A percentile compares a stretch with the other conserved stretches of the same genome.
Conservation (phyloP, 75 land plant genomes). For the Azolla pinnata region DNA sequence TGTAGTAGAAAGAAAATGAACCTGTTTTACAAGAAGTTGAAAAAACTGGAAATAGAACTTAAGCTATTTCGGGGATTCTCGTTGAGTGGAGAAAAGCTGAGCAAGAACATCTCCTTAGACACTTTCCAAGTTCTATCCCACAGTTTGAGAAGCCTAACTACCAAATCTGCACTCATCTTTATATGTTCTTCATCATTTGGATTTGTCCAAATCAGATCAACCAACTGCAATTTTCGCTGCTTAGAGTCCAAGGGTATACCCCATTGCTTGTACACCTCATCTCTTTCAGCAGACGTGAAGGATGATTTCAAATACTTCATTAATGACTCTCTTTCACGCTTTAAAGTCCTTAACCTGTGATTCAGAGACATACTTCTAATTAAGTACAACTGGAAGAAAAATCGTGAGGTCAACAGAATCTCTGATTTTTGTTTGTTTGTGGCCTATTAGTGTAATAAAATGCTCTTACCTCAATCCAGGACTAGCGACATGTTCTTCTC, state of each 20-base stretch:
- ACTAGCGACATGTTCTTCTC: background rate
- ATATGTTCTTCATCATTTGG: constrained; percentile 46
- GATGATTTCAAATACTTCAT: constrained; percentile 44
- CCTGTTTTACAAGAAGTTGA: too few relatives aligned
- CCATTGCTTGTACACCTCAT: constrained; percentile 42
- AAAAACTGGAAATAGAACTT: too few relatives aligned
- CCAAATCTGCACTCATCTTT: constrained; percentile 44
- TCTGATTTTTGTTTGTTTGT: background rate
- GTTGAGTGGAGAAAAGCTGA: constrained; percentile 58
- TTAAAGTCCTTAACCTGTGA: constrained; percentile 43
- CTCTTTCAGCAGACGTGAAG: constrained; percentile 41
- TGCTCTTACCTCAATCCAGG: background rate
- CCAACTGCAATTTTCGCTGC: constrained; percentile 48
- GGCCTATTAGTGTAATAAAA: background rate
- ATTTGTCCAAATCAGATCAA: constrained; percentile 44
- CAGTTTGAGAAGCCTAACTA: constrained; percentile 54
- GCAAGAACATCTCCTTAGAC: constrained; percentile 78
- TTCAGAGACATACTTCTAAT: too few relatives aligned
- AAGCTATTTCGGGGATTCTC: too few relatives aligned
- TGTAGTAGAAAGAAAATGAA: too few relatives aligned
- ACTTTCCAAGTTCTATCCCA: constrained; percentile 31
- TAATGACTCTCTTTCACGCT: constrained; percentile 53
- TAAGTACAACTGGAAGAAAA: too few relatives aligned
- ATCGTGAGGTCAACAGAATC: background rate
- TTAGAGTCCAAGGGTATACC: constrained; percentile 46